Conservation (phyloP, 192 early-diverging fungal genomes). For the Dissophora globulifera region DNA sequence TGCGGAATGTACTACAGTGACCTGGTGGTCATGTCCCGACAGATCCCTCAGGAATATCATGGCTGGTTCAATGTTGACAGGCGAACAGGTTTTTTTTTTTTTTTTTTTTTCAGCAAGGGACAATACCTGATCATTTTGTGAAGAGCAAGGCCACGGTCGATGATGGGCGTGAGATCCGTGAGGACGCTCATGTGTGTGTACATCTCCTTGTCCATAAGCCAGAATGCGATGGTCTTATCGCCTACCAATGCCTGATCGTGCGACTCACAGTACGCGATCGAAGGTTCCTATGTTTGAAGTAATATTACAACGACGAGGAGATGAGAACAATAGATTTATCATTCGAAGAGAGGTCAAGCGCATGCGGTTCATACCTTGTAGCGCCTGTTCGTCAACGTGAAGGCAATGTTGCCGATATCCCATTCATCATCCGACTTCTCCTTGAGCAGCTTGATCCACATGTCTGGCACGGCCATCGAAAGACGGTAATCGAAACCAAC, state of each 20-base stretch:
- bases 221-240: constrained; percentile 98
- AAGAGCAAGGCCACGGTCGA: constrained; percentile 93
- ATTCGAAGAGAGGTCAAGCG: too few relatives aligned
- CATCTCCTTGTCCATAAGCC: constrained; percentile 99
- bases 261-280: constrained; percentile 94
- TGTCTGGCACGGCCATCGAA: constrained; percentile 97
- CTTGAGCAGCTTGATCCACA: constrained; percentile 99
- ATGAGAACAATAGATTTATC: too few relatives aligned
- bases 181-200: constrained; percentile 93
- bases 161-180: constrained; percentile 80
- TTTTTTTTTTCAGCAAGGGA: too few relatives aligned
- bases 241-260: constrained; percentile 99
- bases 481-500: constrained; percentile 97
- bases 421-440: constrained; percentile 92
- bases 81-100: too few relatives aligned
- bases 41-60: too few relatives aligned
- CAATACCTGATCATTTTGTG: constrained; percentile 98
- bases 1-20: too few relatives aligned
- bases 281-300: constrained; percentile 82
- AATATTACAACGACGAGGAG: too few relatives aligned
- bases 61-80: too few relatives aligned
- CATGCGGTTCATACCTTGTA: constrained; percentile 77
- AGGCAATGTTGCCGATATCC: constrained; percentile 87
- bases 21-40: too few relatives aligned
- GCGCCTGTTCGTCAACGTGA: constrained; percentile 91